These are phyloP conservation scores for Fraxinus quadrangulata DNA, from an alignment of 257 asterid genomes.

Conservation along the genomic window DNA sequence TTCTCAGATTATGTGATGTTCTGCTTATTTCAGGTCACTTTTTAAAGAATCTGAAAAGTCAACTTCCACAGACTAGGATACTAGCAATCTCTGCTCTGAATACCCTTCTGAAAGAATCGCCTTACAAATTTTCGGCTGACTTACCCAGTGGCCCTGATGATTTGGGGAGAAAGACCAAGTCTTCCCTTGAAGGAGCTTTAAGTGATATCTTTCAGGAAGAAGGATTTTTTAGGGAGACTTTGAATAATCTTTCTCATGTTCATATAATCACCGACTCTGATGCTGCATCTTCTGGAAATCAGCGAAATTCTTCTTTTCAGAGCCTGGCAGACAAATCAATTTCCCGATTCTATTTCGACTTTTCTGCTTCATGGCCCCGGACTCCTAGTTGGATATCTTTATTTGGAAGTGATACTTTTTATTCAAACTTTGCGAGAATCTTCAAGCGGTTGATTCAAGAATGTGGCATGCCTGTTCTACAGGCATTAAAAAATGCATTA, in stretches of 20 bases:
- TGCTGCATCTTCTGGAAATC: conserved; percentile 64
- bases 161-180: conserved; percentile 50
- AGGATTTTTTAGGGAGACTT: conserved; percentile 76
- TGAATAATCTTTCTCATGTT: conserved; percentile 88
- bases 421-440: conserved; percentile 86
- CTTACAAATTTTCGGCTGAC: conserved; percentile 67
- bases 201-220: conserved; percentile 84
- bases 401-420: conserved; percentile 77
- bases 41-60: conserved; percentile 92
- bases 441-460: conserved; percentile 93
- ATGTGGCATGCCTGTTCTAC: conserved; percentile 88
- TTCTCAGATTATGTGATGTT: conserved; percentile 20
- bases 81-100: conserved; percentile 97
- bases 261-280: conserved; percentile 81
- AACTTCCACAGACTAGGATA: conserved; percentile 97
- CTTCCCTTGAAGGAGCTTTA: conserved; percentile 87
- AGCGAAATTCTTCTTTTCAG: conserved; percentile 78
- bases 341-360: conserved; percentile 90
- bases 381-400: conserved; percentile 97
- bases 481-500: conserved; percentile 65
- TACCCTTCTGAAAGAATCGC: conserved; percentile 91
- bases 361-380: conserved; percentile 99
- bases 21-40: conserved; percentile 77
- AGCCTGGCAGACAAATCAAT: conserved; percentile 91
- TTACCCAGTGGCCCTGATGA: conserved; percentile 32